Conservation (phyloP, 345 rosid species). For the Rhodomyrtus tomentosa region DNA sequence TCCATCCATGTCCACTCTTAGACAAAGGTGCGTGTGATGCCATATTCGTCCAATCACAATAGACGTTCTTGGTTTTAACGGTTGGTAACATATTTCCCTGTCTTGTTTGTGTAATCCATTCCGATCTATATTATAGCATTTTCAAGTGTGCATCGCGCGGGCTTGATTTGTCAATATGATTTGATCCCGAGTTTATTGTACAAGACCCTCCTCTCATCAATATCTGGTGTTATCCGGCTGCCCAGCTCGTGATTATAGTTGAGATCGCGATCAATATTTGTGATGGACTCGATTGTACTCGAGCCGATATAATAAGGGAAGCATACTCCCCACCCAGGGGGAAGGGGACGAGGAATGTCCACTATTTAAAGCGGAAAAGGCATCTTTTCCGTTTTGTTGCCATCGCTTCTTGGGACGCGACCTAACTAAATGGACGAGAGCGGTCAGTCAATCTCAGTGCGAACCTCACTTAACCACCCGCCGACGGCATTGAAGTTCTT, state of each 20-base stretch:
- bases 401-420: neutral
- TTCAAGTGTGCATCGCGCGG: neutral
- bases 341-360: neutral
- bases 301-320: neutral
- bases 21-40: too few species aligned
- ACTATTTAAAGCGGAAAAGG: neutral
- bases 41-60: too few species aligned
- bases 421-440: neutral
- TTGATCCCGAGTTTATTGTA: neutral
- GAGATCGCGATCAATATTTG: rapidly evolving
- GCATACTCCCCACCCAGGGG: neutral
- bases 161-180: neutral
- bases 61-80: too few species aligned
- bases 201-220: neutral
- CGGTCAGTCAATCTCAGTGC: neutral
- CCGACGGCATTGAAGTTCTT: neutral
- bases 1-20: neutral
- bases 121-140: neutral
- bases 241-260: neutral
- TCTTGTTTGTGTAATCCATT: too few species aligned
- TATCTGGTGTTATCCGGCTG: rapidly evolving
- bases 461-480: neutral
- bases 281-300: too few species aligned
- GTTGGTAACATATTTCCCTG: too few species aligned
- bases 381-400: too few species aligned